Conservation (phyloP, 306 rosid genomes). For the Urtica urens region DNA sequence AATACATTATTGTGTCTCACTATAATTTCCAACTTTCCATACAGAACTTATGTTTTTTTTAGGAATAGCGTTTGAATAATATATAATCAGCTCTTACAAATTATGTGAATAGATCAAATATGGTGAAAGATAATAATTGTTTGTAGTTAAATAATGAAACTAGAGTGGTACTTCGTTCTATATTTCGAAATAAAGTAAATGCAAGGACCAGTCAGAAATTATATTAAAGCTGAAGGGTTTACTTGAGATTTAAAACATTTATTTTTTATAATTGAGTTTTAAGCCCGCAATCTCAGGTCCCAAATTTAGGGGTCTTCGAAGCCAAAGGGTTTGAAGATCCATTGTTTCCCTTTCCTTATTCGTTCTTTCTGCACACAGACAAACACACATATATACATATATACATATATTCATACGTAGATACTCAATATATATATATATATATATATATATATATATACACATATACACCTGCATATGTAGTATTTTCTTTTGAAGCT, state of each 20-base stretch:
- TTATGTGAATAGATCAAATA: too few species aligned
- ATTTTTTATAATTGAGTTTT: neutral
- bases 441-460: too few species aligned
- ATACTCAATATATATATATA: too few species aligned
- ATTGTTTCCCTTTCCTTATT: slow-evolving; percentile 8
- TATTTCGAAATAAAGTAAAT: neutral
- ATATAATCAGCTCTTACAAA: too few species aligned
- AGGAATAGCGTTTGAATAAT: too few species aligned
- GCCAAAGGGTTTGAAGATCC: slow-evolving; percentile 48
- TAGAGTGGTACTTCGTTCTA: neutral
- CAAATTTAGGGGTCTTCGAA: slow-evolving; percentile 29
- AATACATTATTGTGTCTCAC: too few species aligned
- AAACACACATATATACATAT: too few species aligned
- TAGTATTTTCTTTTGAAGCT: slow-evolving; percentile 1
- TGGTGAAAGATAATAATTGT: too few species aligned
- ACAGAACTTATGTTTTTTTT: too few species aligned
- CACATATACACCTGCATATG: too few species aligned
- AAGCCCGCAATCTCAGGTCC: neutral
- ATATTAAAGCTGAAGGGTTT: neutral
- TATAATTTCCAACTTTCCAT: too few species aligned
- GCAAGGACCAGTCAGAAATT: neutral
- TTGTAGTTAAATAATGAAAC: neutral
- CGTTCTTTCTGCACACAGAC: neutral
- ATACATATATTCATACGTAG: too few species aligned
- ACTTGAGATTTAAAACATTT: neutral